Base-by-base conservation (phyloP, 2,329 filamentous ascomycete genomes). In the Gliomastix tumulicola region DNA sequence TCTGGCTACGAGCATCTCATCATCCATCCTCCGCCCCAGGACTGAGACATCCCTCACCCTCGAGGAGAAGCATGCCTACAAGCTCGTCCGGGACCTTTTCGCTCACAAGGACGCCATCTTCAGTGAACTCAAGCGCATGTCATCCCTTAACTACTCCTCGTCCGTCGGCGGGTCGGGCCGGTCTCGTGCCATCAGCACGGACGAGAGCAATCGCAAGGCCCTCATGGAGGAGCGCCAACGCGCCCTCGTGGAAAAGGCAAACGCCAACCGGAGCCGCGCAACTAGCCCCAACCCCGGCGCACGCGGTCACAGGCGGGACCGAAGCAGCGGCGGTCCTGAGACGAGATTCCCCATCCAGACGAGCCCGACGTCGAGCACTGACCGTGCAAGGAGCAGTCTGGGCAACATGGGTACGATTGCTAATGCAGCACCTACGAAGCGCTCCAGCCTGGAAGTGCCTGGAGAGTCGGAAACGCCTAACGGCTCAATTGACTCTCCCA, bases 31-130 rank as follows among this genome's bases (percentile, higher is more conserved):
- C 32, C 82, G 92, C 19, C 92, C 92, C 7, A 84, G 87, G 45
- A 75, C 77, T 12, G 88, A 97, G 57, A 95, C 82, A 19, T 90
- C 86, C 16, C 71, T 98, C 40, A 96, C 89, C 3, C 84, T 97
- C 79, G 88, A 96, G 55, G 92, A 98, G 66, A 89, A 85, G 53
- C 94, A 94, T 63, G 83, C 84, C 36, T 88, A 89, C 62, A 85
- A 90, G 39, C 75, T 98, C 17, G 79, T 98, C 36, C 84, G 88
- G 36, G 92, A 98, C 55, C 73, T 98, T 11, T 92, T 98, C 53
- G 76, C 84, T 7, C 84, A 97, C 68, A 98, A 98, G 62, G 87
- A 95, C 43, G 76, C 85, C 42, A 95, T 98, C 54, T 98, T 98
- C 60, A 86, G 83, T 45, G 92, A 96, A 57, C 73, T 98, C 44